These are phyloP conservation scores for Trametes gibbosa DNA, from an alignment of 768 basidiomycete genomes.

Conservation along the genomic window DNA sequence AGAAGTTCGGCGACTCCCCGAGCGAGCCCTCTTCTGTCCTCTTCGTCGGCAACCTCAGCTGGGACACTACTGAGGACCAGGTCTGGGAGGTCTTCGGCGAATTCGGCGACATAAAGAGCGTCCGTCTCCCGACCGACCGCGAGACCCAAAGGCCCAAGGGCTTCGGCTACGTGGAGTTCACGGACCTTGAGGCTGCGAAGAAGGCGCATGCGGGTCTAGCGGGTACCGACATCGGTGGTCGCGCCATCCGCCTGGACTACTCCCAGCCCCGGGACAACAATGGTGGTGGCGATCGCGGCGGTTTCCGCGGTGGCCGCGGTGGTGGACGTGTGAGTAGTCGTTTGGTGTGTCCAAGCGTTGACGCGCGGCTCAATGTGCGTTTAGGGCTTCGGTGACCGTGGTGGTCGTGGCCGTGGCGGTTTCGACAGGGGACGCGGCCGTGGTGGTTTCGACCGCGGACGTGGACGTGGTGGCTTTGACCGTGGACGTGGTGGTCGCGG, in stretches of 20 bases:
- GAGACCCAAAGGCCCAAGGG: conserved; percentile 91
- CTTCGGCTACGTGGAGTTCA: conserved; percentile 96
- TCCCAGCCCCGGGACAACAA: conserved; percentile 74
- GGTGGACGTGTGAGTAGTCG: conserved; percentile 29
- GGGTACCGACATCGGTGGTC: conserved; percentile 78
- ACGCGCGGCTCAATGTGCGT: background rate
- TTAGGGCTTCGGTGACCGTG: conserved; percentile 33
- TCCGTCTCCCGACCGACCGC: conserved; percentile 89
- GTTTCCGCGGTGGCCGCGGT: conserved; percentile 33
- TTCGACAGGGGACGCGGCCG: conserved; percentile 34
- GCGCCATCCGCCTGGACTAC: conserved; percentile 79
- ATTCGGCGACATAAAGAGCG: conserved; percentile 79
- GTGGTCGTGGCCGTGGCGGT: conserved; percentile 43
- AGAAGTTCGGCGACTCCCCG: conserved; percentile 71
- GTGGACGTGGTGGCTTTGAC: conserved; percentile 39
- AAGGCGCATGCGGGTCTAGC: conserved; percentile 70
- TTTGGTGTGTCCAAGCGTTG: background rate
- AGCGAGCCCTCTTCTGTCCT: conserved; percentile 69
- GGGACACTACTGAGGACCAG: conserved; percentile 72
- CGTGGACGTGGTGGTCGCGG: conserved; percentile 45
- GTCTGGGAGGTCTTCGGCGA: conserved; percentile 91
- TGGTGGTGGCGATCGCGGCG: conserved; percentile 45
- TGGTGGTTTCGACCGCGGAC: conserved; percentile 39
- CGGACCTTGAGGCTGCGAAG: conserved; percentile 73
- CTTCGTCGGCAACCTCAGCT: conserved; percentile 91